Base-by-base conservation (phyloP, 2,329 filamentous ascomycete species). In the Lasiodiplodia gonubiensis region DNA sequence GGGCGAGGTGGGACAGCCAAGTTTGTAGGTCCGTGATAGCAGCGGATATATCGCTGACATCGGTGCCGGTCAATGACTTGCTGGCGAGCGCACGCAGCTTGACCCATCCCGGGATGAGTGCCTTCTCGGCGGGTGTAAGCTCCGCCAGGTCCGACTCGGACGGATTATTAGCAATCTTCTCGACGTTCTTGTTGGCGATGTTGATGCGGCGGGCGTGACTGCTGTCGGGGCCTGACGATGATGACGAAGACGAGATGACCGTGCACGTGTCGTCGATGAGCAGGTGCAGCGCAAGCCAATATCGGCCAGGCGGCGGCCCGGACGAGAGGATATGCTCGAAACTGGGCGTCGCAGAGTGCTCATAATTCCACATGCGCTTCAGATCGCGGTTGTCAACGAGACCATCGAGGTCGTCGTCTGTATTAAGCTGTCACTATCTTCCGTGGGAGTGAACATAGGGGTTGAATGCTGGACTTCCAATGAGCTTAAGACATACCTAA, bases 241-340 rank as follows among this genome's bases (percentile, higher is more conserved):
- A 46, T 6, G 42, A 4, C 18, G 66, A 30, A 3, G 66, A 61
- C 8, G 66, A 30, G 49, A 64, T 67, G 23, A 63, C 51, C 37
- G 33, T 49, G 39, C 57, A 63, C 18, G 66, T 67, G 27, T 67
- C 66, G 30, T 67, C 66, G 21, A 67, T 57, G 27, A 67, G 59
- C 21, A 64, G 25, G 37, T 48, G 54, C 18, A 64, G 27, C 7
- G 59, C 66, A 3, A 67, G 57, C 66, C 66, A 67, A 39, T 67
- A 67, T 4, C 39, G 48, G 25, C 59, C 59, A 2, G 66, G 66
- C 4, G 42, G 23, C 4, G 66, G 66, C 7, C 66, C 66, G 1
- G 66, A 25, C 1, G 66, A 33, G 3, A 67, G 14, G 10, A 16
- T 16, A 18, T 51, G 35, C 18, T 67, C 66, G 49, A 67, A 67